Evolutionary conservation across 345 rosid genomes (phyloP), one percentile per base, ranked within the genome.

Genomic region (Murraya paniculata): DNA sequence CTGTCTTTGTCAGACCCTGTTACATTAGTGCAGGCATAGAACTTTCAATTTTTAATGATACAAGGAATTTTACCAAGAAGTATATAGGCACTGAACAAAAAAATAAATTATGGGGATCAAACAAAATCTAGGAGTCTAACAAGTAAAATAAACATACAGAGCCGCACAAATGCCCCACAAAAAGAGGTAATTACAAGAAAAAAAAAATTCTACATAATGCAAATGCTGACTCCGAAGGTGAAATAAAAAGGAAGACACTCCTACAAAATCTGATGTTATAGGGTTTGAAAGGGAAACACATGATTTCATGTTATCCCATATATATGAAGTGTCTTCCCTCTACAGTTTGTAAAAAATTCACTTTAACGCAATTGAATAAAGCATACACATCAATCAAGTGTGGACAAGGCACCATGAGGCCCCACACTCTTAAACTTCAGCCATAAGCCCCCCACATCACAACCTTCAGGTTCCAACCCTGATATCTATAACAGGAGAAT

Each of bases 1-100:
- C 98, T 27, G 94, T 81, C 89, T 96, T 96, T 68, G 95, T 96
- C 82, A 96, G 83, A 74, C 98, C 99, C 99, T 96, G 91, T 79
- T 25, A 82, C 69, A 79, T 74, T 25, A 58, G 80, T 77, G 76
- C 76, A 62, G 64, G 62, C 71, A 72, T 4, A 70, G 59, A 57
- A 73, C 61, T 24, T 67, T 35, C 69, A 74, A 64, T 33, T 33
- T 33, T 33, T 33, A 31, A 64, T 9, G 21, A 58, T 58, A 24
- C 0, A 33, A 30, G 68, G 68, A 64, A 64, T 21, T 64, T 16
- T 64, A 18, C 1, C 7, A 30, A 64, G 9, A 62, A 30, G 67
- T 30, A 35, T 30, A 64, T 38, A 19, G 68, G 25, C n/a, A 33
- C 66, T 28, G 4, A 5, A 35, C 27, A 19, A 19, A 19, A 65